Evolutionary conservation across 305 asterid species (phyloP).

Genomic region (Andrographis paniculata): DNA sequence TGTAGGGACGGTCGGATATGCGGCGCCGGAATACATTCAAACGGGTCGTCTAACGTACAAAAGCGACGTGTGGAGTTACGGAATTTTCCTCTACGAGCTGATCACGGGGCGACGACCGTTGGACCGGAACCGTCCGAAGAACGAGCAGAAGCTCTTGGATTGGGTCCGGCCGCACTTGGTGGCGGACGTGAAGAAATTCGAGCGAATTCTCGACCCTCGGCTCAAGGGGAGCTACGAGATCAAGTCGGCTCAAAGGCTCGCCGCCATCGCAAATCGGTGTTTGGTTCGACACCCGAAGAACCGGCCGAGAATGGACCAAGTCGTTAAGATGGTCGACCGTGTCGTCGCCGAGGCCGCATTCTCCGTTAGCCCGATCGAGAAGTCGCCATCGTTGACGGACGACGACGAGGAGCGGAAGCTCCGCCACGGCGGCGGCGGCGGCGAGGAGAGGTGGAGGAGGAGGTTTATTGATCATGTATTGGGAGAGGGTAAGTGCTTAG

Average conservation of each 20-base stretch:
- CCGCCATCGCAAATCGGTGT: conserved; percentile 83
- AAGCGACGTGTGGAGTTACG: conserved; percentile 93
- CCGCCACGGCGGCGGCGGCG: too few relatives aligned
- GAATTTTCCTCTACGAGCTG: conserved; percentile 82
- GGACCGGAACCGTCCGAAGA: conserved; percentile 71
- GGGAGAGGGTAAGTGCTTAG: conserved; percentile 37
- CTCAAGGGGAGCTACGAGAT: conserved; percentile 48
- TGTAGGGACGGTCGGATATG: conserved; percentile 91
- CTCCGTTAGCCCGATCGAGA: conserved; percentile 24
- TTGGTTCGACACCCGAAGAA: conserved; percentile 56
- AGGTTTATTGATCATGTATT: conserved; percentile 34
- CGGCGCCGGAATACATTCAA: conserved; percentile 86
- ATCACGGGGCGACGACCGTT: conserved; percentile 81
- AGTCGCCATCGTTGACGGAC: conserved; percentile 18
- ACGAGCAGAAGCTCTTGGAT: conserved; percentile 74
- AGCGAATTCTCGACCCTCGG: conserved; percentile 68
- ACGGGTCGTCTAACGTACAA: conserved; percentile 84
- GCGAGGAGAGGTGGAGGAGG: conserved; percentile 30
- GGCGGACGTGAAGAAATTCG: conserved; percentile 62
- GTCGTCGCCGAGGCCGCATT: conserved; percentile 33
- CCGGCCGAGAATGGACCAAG: conserved; percentile 76
- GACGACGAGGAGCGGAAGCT: conserved; percentile 26
- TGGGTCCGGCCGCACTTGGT: conserved; percentile 75
- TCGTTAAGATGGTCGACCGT: conserved; percentile 47
- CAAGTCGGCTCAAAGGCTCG: conserved; percentile 68